These are phyloP conservation scores for Thamnidium elegans DNA, from an alignment of 192 early-diverging fungal genomes.

Conservation along the genomic window DNA sequence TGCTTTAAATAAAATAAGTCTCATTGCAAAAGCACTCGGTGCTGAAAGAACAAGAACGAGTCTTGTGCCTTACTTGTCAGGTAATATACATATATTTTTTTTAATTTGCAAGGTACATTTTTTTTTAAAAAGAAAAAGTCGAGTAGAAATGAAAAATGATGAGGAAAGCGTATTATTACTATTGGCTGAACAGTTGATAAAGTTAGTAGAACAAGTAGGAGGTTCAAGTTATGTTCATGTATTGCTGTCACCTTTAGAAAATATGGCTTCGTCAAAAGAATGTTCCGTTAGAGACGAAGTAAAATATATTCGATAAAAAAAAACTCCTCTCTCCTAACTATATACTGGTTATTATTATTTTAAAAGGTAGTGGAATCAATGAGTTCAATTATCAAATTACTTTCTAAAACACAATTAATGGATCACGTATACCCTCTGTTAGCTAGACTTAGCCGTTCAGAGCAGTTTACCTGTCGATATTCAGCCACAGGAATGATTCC, in stretches of 20 bases:
- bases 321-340: too few relatives aligned
- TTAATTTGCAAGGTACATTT: not conserved
- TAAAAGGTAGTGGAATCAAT: constrained; percentile 91
- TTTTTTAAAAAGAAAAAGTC: not conserved
- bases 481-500: constrained; percentile 92
- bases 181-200: constrained; percentile 89
- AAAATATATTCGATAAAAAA: constrained; percentile 4
- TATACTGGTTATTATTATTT: too few relatives aligned
- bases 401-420: constrained; percentile 81
- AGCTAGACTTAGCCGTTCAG: constrained; percentile 82
- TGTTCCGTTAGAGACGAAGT: constrained; percentile 95
- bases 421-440: constrained; percentile 87
- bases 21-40: constrained; percentile 92
- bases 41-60: constrained; percentile 90
- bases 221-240: constrained; percentile 83
- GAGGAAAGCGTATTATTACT: constrained; percentile 95
- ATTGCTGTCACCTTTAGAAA: constrained; percentile 87
- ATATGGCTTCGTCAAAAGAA: constrained; percentile 94
- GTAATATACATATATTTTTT: constrained; percentile 37
- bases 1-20: constrained; percentile 74
- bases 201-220: constrained; percentile 91
- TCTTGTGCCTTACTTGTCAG: constrained; percentile 95
- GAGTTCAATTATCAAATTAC: constrained; percentile 69
- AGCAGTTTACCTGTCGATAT: constrained; percentile 96
- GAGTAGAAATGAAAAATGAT: constrained; percentile 93